Evolutionary conservation across 2,329 filamentous ascomycete genomes (phyloP), one percentile per base, ranked within the genome.

Genomic region (Aspergillus neoniger): DNA sequence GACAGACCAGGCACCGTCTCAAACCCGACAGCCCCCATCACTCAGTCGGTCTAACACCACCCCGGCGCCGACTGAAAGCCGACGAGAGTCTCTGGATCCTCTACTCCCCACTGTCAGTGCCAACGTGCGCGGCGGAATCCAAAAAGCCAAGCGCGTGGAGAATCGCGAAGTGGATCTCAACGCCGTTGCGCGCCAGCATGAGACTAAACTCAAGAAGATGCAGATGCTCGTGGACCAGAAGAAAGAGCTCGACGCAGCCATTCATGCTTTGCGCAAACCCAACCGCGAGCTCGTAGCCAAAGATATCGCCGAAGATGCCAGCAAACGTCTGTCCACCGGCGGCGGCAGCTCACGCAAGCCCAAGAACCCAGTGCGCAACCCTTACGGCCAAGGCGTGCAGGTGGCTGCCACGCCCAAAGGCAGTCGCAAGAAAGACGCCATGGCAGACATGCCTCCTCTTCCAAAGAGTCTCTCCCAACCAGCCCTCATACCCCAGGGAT

Each of bases 81-180:
- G 75, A 55, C 74, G 76, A 23, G 79, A 81, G 48, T 72, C 72
- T 5, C 76, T 76, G 52, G 80, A 82, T 17, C 75, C 75, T 10
- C 62, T 73, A 25, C 69, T 77, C 17, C 73, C 79, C 12, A 70
- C 69, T 12, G 55, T 72, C 23, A 72, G 73, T 4, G 68, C 73
- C 12, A 75, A 68, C 44, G 76, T 77, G 6, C 76, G 79, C 12
- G 77, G 77, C 19, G 77, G 78, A 2, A 77, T 81, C 19, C 77
- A 80, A 55, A 78, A 80, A 59, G 72, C 78, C 2, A 76, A 77
- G 44, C 76, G 79, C 12, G 76, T 75, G 25, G 77, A 79, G 51
- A 80, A 82, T 63, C 79, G 81, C 23, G 80, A 82, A 67, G 75
- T 83, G 47, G 81, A 83, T 63, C 73, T 83, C 9, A 75, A 77